A percentile compares a stretch with the other conserved stretches of the same genome.
phyloP scores from a whole-genome alignment of 2,329 filamentous ascomycete genomes.

The Aspergillus bombycis region DNA sequence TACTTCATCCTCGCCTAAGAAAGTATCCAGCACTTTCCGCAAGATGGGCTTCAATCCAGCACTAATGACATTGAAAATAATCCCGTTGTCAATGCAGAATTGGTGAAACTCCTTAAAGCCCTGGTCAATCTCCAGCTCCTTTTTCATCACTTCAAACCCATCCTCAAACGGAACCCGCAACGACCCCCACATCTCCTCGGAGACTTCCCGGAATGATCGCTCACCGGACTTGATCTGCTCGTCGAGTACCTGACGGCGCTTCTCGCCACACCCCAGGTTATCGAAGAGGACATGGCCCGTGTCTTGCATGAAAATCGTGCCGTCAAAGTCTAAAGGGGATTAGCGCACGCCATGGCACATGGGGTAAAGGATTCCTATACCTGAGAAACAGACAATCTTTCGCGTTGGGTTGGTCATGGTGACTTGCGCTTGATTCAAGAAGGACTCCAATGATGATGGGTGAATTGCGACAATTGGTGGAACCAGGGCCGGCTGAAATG shows the following conservation, averaged over 20 bases:
- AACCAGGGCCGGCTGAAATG: not conserved
- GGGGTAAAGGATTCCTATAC: slow-evolving; percentile 30
- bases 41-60: slow-evolving; percentile 69
- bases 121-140: slow-evolving; percentile 64
- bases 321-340: slow-evolving; percentile 63
- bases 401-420: slow-evolving; percentile 31
- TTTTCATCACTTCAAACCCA: slow-evolving; percentile 67
- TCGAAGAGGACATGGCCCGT: slow-evolving; percentile 72
- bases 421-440: not conserved
- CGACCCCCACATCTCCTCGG: slow-evolving; percentile 72
- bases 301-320: slow-evolving; percentile 73
- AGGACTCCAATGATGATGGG: not conserved
- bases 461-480: not conserved
- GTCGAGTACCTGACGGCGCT: slow-evolving; percentile 60
- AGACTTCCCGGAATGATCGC: slow-evolving; percentile 70
- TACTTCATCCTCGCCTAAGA: slow-evolving; percentile 62
- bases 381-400: slow-evolving; percentile 52
- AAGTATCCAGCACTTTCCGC: slow-evolving; percentile 63
- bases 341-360: slow-evolving; percentile 9
- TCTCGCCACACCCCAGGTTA: slow-evolving; percentile 63
- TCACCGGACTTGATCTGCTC: slow-evolving; percentile 67
- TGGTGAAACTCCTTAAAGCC: slow-evolving; percentile 67
- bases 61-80: slow-evolving; percentile 71
- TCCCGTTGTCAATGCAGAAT: slow-evolving; percentile 64
- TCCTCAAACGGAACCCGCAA: slow-evolving; percentile 69